Percentiles rank a stretch among this genome's conserved stretches.
Evolutionary conservation across 257 asterid species (phyloP).

Genomic region (Nicotiana tomentosiformis): DNA sequence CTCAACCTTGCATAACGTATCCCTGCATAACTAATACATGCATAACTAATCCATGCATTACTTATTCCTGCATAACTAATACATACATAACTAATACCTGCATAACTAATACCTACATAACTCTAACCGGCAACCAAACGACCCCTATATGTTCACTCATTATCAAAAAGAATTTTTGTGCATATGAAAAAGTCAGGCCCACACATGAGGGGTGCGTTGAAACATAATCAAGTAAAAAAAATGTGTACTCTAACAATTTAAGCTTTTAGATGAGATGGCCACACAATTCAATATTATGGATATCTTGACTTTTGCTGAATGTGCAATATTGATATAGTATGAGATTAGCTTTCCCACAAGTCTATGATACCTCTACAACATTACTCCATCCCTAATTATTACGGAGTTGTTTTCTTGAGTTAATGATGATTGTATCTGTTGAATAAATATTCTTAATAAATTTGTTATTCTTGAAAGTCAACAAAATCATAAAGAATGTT

Average conservation of each 20-base stretch:
- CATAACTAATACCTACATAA: too few species aligned
- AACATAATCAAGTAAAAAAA: background rate
- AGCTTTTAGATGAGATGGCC: background rate
- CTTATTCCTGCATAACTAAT: too few species aligned
- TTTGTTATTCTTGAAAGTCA: background rate
- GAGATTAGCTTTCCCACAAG: background rate
- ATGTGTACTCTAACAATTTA: background rate
- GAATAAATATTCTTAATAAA: background rate
- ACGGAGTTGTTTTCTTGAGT: background rate
- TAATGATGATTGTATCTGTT: background rate
- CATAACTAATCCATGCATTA: too few species aligned
- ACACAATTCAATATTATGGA: background rate
- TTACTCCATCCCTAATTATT: background rate
- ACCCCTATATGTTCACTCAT: background rate
- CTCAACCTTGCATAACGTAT: too few species aligned
- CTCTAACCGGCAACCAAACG: too few species aligned
- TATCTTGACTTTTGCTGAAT: background rate
- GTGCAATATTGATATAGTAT: background rate
- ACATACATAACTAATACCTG: too few species aligned
- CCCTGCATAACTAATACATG: too few species aligned
- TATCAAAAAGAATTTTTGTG: background rate
- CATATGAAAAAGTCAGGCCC: background rate
- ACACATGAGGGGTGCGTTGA: background rate
- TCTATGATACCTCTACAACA: background rate
- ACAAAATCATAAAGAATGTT: background rate